Conservation (phyloP, 306 rosid genomes). For the Acmispon strigosus region DNA sequence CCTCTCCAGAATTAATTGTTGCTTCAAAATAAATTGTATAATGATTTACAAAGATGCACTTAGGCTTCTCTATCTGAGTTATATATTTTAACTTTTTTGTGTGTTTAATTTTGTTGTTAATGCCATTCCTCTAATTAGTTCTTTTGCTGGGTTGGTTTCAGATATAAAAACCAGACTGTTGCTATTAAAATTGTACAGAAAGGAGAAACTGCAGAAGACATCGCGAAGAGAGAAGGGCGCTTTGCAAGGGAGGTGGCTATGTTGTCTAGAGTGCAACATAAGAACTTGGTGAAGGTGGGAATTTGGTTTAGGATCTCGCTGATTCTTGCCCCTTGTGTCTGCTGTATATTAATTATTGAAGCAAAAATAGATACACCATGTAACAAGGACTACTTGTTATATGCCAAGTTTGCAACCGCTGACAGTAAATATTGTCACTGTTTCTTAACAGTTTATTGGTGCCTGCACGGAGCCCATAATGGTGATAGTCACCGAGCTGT, state of each 20-base stretch:
- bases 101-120: constrained; percentile 10
- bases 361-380: not conserved
- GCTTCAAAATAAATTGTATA: too few relatives aligned
- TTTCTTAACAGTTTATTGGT: constrained; percentile 71
- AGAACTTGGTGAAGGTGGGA: constrained; percentile 84
- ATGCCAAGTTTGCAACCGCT: constrained; percentile 19
- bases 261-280: constrained; percentile 88
- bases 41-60: too few relatives aligned
- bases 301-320: constrained; percentile 18
- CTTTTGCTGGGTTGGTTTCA: constrained; percentile 29
- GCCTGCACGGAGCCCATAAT: constrained; percentile 92
- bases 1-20: too few relatives aligned
- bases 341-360: constrained; percentile 3
- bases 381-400: constrained; percentile 11
- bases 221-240: constrained; percentile 62
- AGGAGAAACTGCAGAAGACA: constrained; percentile 77
- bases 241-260: constrained; percentile 90
- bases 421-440: constrained; percentile 23
- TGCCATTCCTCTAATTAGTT: constrained; percentile 8
- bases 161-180: constrained; percentile 80
- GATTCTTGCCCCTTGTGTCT: constrained; percentile 7
- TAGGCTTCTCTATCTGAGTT: constrained; percentile 6
- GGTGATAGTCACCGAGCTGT: constrained; percentile 94
- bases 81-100: not conserved
- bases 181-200: constrained; percentile 78